Evolutionary conservation across 2,329 filamentous ascomycete species (phyloP).

Genomic region (Diplodia intermedia): DNA sequence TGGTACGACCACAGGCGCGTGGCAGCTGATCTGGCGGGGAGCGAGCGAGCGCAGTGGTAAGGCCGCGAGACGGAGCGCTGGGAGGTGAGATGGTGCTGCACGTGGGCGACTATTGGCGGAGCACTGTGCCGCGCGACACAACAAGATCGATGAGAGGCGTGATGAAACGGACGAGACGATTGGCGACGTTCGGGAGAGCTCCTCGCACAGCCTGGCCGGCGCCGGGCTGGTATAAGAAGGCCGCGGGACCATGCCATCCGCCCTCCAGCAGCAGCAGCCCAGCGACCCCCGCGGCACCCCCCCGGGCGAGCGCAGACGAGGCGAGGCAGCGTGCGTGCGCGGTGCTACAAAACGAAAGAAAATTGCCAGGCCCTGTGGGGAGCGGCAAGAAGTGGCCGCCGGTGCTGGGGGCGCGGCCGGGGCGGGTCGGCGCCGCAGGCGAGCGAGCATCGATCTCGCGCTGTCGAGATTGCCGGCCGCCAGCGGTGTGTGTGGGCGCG

Average conservation of each 20-base stretch:
- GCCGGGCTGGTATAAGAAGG: conserved; percentile 29
- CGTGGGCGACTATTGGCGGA: conserved; percentile 28
- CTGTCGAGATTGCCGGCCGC: conserved; percentile 4
- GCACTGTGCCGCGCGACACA: conserved; percentile 16
- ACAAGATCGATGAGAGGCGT: conserved; percentile 22
- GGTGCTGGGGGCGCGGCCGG: conserved; percentile 3
- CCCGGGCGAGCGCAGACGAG: conserved; percentile 23
- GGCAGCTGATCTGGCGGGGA: conserved; percentile 28
- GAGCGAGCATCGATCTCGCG: conserved; percentile 18
- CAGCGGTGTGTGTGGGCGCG: conserved; percentile 21
- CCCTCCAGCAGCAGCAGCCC: not conserved
- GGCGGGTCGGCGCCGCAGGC: conserved; percentile 20
- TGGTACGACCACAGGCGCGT: conserved; percentile 10
- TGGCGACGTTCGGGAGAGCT: conserved; percentile 13
- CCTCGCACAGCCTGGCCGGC: conserved; percentile 26
- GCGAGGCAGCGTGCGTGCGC: conserved; percentile 23
- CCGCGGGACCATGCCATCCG: conserved; percentile 11
- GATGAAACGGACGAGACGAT: conserved; percentile 30
- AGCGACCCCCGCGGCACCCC: conserved; percentile 3
- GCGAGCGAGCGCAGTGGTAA: conserved; percentile 4
- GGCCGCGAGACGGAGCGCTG: conserved; percentile 16
- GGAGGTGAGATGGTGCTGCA: conserved; percentile 10
- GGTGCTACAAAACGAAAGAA: conserved; percentile 30
- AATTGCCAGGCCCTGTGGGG: conserved; percentile 21
- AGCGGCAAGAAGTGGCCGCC: conserved; percentile 12